Percentiles rank a stretch among this genome's conserved stretches.
phyloP scores from a whole-genome alignment of 225 moss, liverwort and hornwort genomes.

The Anthoceros angustus region DNA sequence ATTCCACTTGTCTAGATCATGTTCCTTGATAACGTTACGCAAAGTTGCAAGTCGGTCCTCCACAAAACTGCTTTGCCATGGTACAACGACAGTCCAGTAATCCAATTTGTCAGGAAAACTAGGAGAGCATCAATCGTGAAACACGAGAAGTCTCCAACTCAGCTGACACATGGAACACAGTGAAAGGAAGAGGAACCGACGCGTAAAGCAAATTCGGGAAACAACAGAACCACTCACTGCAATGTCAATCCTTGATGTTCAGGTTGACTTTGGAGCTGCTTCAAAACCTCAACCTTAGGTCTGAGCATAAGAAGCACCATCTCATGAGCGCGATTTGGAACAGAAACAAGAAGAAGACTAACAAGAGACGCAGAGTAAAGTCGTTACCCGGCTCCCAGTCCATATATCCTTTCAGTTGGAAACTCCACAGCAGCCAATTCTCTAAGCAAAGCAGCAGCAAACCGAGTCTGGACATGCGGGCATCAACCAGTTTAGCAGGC shows the following conservation, averaged over 20 bases:
- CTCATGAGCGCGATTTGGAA: neutral
- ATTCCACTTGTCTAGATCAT: conserved; percentile 73
- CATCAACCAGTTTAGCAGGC: neutral
- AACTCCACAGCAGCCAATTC: conserved; percentile 79
- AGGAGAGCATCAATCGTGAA: no score
- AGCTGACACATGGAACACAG: no score
- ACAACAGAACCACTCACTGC: conserved; percentile 34
- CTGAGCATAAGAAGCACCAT: conserved; percentile 12
- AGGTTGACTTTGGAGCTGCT: conserved; percentile 58
- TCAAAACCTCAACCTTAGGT: conserved; percentile 87
- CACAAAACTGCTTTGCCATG: conserved; percentile 51
- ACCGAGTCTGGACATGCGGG: conserved; percentile 46
- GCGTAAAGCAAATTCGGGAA: no score
- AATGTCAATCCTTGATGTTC: conserved; percentile 61
- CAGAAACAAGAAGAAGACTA: neutral
- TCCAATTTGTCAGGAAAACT: no score
- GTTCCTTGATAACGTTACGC: conserved; percentile 59
- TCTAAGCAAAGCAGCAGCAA: conserved; percentile 63
- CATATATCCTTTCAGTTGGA: conserved; percentile 59
- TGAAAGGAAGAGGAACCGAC: no score
- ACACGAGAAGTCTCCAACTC: no score
- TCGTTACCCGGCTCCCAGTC: conserved; percentile 82
- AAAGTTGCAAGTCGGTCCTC: conserved; percentile 88
- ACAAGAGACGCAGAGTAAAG: neutral
- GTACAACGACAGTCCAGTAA: no score